Conservation (phyloP, 495 filamentous ascomycete species). For the Tuber calosporum region DNA sequence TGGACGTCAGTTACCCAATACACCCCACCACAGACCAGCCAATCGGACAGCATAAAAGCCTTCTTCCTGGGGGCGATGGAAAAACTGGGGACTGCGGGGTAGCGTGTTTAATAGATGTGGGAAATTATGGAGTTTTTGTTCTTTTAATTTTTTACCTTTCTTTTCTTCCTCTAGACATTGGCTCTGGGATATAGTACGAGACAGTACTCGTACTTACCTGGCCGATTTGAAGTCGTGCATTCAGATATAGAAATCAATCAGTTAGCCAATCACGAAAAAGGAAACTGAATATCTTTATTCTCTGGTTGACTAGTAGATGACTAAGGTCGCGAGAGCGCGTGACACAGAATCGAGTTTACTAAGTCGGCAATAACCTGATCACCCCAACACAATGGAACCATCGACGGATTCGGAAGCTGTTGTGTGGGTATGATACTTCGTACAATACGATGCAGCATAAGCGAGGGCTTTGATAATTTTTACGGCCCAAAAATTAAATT, state of each 20-base stretch:
- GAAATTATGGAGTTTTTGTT: neutral
- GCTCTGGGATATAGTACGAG: neutral
- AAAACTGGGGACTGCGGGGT: neutral
- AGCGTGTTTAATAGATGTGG: neutral
- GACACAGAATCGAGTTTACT: neutral
- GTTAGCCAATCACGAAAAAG: too few species aligned
- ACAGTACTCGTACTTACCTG: neutral
- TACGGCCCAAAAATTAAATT: conserved; percentile 35
- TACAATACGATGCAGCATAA: too few species aligned
- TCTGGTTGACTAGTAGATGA: too few species aligned
- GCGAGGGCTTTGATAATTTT: conserved; percentile 6
- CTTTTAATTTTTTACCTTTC: neutral
- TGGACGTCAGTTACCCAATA: neutral
- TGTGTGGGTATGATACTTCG: neutral
- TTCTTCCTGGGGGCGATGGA: neutral
- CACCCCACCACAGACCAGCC: neutral
- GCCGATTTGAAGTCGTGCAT: too few species aligned
- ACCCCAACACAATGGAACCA: neutral
- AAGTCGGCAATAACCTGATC: neutral
- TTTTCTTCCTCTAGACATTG: neutral
- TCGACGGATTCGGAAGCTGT: neutral
- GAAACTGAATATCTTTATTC: too few species aligned
- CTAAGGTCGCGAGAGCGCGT: too few species aligned
- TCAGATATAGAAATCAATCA: too few species aligned
- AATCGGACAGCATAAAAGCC: neutral